Evolutionary conservation across 306 rosid genomes (phyloP).

Genomic region (Quercus glauca): DNA sequence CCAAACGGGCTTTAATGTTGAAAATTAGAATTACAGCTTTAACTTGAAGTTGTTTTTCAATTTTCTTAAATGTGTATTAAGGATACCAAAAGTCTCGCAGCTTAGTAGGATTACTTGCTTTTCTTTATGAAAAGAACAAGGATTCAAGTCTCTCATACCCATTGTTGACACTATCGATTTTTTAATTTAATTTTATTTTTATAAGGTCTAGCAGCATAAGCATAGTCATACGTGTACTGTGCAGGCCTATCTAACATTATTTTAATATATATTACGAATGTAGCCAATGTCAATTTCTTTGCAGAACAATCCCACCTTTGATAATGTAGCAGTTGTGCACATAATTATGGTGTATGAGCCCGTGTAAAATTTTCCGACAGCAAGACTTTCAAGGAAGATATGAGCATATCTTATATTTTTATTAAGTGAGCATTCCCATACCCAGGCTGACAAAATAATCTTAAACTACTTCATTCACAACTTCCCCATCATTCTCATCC

Average conservation of each 20-base stretch:
- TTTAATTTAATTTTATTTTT: too few species aligned
- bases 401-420: background rate
- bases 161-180: too few species aligned
- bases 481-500: background rate
- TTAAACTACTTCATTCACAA: background rate
- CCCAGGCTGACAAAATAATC: background rate
- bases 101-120: too few species aligned
- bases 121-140: too few species aligned
- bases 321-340: background rate
- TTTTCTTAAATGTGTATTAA: too few species aligned
- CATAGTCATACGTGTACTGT: background rate
- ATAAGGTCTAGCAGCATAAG: background rate
- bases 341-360: background rate
- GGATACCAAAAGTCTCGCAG: too few species aligned
- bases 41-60: too few species aligned
- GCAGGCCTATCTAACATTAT: background rate
- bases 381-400: constrained; percentile 6
- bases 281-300: background rate
- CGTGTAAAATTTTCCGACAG: background rate
- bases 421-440: background rate
- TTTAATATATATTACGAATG: background rate
- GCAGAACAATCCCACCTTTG: background rate
- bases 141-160: too few species aligned
- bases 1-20: too few species aligned
- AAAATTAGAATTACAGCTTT: too few species aligned